Conservation (phyloP, 345 rosid genomes). For the Pugionium cornutum region DNA sequence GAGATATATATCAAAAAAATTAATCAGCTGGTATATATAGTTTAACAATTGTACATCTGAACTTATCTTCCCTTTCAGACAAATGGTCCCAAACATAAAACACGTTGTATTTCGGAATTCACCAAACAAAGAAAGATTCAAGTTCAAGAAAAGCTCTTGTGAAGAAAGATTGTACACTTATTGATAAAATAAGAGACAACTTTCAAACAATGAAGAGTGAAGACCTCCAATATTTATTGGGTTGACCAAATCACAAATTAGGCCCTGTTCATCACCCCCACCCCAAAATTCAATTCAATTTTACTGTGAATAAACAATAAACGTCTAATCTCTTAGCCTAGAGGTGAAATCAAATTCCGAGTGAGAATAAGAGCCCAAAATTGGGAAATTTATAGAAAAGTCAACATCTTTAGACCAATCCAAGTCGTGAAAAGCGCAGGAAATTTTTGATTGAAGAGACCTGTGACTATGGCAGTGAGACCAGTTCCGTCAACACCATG, state of each 20-base stretch:
- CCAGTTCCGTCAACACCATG: constrained; percentile 64
- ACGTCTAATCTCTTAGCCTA: constrained; percentile 5
- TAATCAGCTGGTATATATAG: neutral
- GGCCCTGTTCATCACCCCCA: neutral
- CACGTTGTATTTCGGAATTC: constrained; percentile 10
- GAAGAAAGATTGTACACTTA: constrained; percentile 4
- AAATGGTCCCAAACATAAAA: constrained; percentile 33
- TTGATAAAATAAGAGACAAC: neutral
- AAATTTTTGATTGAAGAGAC: constrained; percentile 31
- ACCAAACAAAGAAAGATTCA: constrained; percentile 9
- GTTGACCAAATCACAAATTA: neutral
- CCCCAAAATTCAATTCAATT: neutral
- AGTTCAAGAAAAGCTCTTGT: neutral
- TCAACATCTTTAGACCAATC: neutral
- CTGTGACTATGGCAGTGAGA: constrained; percentile 80
- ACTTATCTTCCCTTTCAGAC: constrained; percentile 5
- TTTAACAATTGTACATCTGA: neutral
- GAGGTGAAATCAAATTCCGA: neutral
- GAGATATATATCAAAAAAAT: neutral
- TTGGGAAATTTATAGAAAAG: neutral
- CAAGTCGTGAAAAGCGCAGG: neutral
- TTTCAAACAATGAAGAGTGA: neutral
- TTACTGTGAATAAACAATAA: neutral
- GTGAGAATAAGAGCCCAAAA: neutral
- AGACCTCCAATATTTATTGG: neutral